These are phyloP conservation scores for Cyclotella baltica DNA, from an alignment of 108 stramenopile species.

Conservation along the genomic window DNA sequence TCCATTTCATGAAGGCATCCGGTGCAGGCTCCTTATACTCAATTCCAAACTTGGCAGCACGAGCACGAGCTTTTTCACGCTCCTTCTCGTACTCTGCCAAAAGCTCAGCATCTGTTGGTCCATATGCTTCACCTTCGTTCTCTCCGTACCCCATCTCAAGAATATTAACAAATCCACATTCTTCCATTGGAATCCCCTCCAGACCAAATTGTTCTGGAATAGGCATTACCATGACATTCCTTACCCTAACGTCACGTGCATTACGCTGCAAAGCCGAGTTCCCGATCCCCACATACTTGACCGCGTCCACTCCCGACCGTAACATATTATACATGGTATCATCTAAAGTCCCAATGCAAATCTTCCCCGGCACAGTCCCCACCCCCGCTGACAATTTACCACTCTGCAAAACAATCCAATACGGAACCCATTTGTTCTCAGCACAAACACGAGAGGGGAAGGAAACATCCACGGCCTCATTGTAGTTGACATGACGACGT, in stretches of 20 bases:
- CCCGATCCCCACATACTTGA: slow-evolving; percentile 65
- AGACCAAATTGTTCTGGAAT: slow-evolving; percentile 48
- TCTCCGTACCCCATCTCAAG: slow-evolving; percentile 27
- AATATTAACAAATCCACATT: slow-evolving; percentile 41
- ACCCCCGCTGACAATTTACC: slow-evolving; percentile 62
- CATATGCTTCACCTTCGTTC: slow-evolving; percentile 24
- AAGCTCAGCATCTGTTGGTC: slow-evolving; percentile 57
- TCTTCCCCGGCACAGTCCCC: slow-evolving; percentile 56
- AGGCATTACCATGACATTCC: slow-evolving; percentile 58
- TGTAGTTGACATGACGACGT: slow-evolving; percentile 52
- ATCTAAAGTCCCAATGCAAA: slow-evolving; percentile 64
- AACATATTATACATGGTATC: slow-evolving; percentile 70
- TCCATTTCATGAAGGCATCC: slow-evolving; percentile 79
- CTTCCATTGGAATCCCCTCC: slow-evolving; percentile 52
- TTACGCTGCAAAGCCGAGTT: slow-evolving; percentile 62
- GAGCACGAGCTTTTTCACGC: slow-evolving; percentile 65
- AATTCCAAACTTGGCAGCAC: slow-evolving; percentile 82
- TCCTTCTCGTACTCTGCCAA: slow-evolving; percentile 78
- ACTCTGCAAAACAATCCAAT: slow-evolving; percentile 61
- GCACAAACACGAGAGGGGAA: slow-evolving; percentile 56
- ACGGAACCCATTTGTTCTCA: slow-evolving; percentile 55
- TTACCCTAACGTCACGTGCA: slow-evolving; percentile 54
- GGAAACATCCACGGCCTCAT: slow-evolving; percentile 53
- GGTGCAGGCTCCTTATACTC: slow-evolving; percentile 71
- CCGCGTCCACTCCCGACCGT: slow-evolving; percentile 60